These are phyloP conservation scores for Coemansia biformis DNA, from an alignment of 192 early-diverging fungal species.

Conservation along the genomic window DNA sequence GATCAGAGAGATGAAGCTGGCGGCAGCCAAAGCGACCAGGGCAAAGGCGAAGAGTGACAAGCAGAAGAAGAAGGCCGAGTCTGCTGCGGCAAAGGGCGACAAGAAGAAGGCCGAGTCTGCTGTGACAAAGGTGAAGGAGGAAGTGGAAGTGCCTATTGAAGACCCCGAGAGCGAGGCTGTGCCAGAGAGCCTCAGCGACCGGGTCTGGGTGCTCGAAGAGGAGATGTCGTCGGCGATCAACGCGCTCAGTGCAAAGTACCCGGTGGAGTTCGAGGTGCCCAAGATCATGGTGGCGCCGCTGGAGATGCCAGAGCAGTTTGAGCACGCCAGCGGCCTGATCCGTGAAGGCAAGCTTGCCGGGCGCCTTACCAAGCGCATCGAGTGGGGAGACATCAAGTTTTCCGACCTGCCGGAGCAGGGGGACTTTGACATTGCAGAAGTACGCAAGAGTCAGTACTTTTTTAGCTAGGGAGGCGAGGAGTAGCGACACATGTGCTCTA, in stretches of 20 bases:
- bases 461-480: too few relatives aligned
- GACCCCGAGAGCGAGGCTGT: neutral
- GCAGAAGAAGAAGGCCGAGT: neutral
- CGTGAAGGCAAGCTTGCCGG: slow-evolving; percentile 17
- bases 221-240: slow-evolving; percentile 36
- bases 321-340: slow-evolving; percentile 8
- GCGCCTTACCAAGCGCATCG: slow-evolving; percentile 13
- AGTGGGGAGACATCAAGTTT: slow-evolving; percentile 63
- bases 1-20: neutral
- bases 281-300: slow-evolving; percentile 7
- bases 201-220: slow-evolving; percentile 26
- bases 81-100: neutral
- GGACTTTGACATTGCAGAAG: slow-evolving; percentile 76
- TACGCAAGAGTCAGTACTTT: slow-evolving; percentile 82
- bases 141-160: neutral
- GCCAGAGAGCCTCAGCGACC: neutral
- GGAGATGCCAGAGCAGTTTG: neutral
- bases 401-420: slow-evolving; percentile 73
- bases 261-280: slow-evolving; percentile 1
- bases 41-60: slow-evolving; percentile 6
- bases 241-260: slow-evolving; percentile 23
- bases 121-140: too few relatives aligned
- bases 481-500: neutral
- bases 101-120: too few relatives aligned
- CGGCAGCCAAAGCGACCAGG: slow-evolving; percentile 4